Evolutionary conservation across 2,329 filamentous ascomycete genomes (phyloP), one percentile per base, ranked within the genome.

Genomic region (Exutisphaerella laricina): DNA sequence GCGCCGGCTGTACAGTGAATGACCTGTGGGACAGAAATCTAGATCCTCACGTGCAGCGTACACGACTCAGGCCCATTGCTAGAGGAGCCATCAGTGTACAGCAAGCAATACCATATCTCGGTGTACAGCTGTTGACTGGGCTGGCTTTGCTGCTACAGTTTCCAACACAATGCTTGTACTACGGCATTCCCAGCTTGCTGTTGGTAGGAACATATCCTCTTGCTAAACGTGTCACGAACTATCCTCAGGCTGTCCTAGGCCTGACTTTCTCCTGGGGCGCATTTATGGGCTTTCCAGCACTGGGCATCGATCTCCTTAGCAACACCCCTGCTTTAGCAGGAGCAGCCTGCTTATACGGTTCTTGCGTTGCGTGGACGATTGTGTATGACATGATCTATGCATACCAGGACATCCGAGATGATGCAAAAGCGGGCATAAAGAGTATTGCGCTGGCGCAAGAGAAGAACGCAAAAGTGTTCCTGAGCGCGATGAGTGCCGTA

Each of bases 351-450:
- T 69, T 94, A 36, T 94, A 94, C 61, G 69, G 76, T 8, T 88
- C 84, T 31, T 92, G 88, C 55, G 73, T 92, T 17, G 80, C 85
- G 3, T 94, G 88, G 88, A 94, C 87, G 0, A 75, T 94, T 18
- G 67, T 94, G 28, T 94, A 94, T 63, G 88, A 94, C 63, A 94
- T 92, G 79, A 88, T 94, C 22, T 94, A 94, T 64, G 88, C 88
- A 10, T 88, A 94, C 62, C 90, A 92, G 81, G 88, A 94, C 58
- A 84, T 90, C 63, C 82, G 82, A 58, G 87, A 94, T 56, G 88
- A 94, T 59, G 80, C 74, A 48, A 88, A 88, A 64, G 87, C 83
- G 0, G 88, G 88, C 6, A 92, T 94, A 67, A 94, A 90, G 70
- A 87, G 82, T 58, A 92, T 94, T 55, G 88, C 85, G 1, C 70